phyloP scores from a whole-genome alignment of 106 monocot genomes.

The Allium sativum region DNA sequence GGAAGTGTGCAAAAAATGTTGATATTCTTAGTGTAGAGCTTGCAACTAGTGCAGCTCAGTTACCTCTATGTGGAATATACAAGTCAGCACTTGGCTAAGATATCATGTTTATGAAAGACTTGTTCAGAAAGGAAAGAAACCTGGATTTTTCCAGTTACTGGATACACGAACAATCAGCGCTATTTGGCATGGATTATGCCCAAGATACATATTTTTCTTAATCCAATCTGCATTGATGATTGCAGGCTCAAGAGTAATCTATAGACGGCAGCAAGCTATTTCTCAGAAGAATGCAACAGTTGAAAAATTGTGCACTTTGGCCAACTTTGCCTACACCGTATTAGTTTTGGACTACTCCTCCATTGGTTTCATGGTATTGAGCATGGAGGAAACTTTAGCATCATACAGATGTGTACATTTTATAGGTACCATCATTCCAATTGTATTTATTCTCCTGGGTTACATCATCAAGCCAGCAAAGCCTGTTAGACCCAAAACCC shows the following conservation, averaged over 20 bases:
- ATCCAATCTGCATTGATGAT: too few species aligned
- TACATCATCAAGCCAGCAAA: slow-evolving; percentile 65
- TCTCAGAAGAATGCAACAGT: slow-evolving; percentile 37
- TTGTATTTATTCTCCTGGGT: slow-evolving; percentile 52
- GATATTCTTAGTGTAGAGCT: too few species aligned
- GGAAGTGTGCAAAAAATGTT: too few species aligned
- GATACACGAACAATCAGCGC: too few species aligned
- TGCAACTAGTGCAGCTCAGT: too few species aligned
- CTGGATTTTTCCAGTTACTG: too few species aligned
- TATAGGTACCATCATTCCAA: slow-evolving; percentile 77
- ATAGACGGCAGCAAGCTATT: slow-evolving; percentile 89
- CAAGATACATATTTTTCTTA: too few species aligned
- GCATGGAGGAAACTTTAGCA: slow-evolving; percentile 77
- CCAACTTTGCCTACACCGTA: slow-evolving; percentile 72
- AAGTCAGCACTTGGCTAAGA: too few species aligned
- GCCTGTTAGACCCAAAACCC: slow-evolving; percentile 40
- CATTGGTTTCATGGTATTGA: slow-evolving; percentile 96
- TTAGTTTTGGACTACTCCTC: slow-evolving; percentile 86
- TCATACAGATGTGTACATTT: slow-evolving; percentile 79
- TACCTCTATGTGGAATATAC: too few species aligned
- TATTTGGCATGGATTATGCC: too few species aligned
- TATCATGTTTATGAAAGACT: too few species aligned
- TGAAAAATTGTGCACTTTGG: slow-evolving; percentile 31
- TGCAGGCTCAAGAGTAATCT: slow-evolving; percentile 22
- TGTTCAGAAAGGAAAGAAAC: too few species aligned